Conservation (phyloP, 495 filamentous ascomycete species). For the Aspergillus mulundensis region DNA sequence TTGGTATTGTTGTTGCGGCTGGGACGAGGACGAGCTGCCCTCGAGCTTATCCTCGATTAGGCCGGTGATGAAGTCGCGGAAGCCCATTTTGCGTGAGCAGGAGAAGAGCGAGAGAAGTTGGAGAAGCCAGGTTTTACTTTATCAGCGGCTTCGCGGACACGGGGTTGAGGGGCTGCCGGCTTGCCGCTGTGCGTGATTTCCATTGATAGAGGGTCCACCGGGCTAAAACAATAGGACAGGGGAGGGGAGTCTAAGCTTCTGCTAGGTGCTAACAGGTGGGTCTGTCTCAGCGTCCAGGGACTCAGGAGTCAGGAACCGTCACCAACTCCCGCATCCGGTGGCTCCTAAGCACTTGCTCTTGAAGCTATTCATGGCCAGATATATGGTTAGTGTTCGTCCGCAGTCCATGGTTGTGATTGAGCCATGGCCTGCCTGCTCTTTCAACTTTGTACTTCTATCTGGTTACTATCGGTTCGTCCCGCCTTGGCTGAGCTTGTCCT, state of each 20-base stretch:
- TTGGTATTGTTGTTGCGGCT: neutral
- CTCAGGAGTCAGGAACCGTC: too few relatives aligned
- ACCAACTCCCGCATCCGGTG: too few relatives aligned
- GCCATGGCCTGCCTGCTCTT: too few relatives aligned
- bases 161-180: neutral
- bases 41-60: slow-evolving; percentile 16
- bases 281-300: neutral
- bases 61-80: slow-evolving; percentile 31
- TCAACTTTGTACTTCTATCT: neutral
- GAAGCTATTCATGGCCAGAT: too few relatives aligned
- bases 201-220: neutral
- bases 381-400: too few relatives aligned
- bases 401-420: too few relatives aligned
- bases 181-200: too few relatives aligned
- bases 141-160: neutral
- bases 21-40: slow-evolving; percentile 3
- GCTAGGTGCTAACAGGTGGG: neutral
- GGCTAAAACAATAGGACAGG: neutral
- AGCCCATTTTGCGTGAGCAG: slow-evolving; percentile 42
- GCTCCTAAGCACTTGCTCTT: too few relatives aligned
- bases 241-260: neutral
- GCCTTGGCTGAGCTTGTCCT: slow-evolving; percentile 16
- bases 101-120: too few relatives aligned
- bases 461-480: slow-evolving; percentile 14
- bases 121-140: neutral